These are phyloP conservation scores for Heritiera fomes DNA, from an alignment of 345 rosid genomes.

Conservation along the genomic window DNA sequence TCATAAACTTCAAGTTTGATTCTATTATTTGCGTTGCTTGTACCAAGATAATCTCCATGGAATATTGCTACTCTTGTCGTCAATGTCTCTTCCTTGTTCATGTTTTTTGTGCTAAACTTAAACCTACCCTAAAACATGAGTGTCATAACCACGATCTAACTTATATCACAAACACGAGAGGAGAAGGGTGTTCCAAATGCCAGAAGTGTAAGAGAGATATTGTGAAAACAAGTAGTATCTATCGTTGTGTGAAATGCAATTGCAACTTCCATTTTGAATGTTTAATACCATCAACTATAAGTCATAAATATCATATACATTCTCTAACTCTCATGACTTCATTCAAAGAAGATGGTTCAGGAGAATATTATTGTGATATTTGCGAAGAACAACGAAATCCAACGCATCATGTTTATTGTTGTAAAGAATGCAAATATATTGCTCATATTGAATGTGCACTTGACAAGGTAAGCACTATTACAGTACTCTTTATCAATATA, in stretches of 20 bases:
- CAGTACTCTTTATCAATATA: not conserved
- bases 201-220: not conserved
- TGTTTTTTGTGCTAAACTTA: not conserved
- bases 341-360: not conserved
- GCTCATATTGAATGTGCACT: not conserved
- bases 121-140: not conserved
- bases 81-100: not conserved
- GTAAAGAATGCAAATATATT: not conserved
- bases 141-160: not conserved
- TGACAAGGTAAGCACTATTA: not conserved
- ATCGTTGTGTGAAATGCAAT: not conserved
- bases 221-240: not conserved
- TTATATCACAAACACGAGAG: not conserved
- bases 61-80: not conserved
- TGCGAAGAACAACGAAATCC: not conserved
- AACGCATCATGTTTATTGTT: not conserved
- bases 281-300: not conserved
- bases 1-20: not conserved
- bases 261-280: not conserved
- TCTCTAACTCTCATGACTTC: not conserved
- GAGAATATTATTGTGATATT: not conserved
- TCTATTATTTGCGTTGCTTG: not conserved
- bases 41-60: no score
- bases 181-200: not conserved
- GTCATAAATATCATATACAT: not conserved